Base-by-base conservation (phyloP, 2,329 filamentous ascomycete genomes). In the Ceratocystiopsis sp. region DNA sequence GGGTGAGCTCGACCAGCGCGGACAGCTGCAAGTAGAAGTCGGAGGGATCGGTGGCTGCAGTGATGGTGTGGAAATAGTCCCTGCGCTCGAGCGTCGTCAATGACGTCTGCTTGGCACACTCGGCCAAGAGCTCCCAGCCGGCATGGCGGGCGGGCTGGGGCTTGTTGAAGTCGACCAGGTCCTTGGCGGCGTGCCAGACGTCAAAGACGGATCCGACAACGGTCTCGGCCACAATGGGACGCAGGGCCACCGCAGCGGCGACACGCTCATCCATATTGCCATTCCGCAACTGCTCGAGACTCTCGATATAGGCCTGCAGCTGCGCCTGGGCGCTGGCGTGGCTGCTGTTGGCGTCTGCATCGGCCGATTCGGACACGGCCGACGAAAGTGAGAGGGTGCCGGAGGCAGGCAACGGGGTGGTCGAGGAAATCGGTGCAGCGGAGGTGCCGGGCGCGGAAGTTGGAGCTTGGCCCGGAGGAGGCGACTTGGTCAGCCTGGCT, bases 21-120 rank as follows among this genome's bases (percentile, higher is more conserved):
- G 67, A 66, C n/a, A 82, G 68, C 55, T 80, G 78, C 6, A 79
- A 59, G 53, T 77, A 68, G 49, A 80, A 80, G 54, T 82, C 78
- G 35, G 79, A 73, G 1, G 69, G 63, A 47, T 70, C 66, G 25
- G 68, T 68, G 11, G 66, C 60, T 8, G 66, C 65, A 13, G 73
- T 70, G 33, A 83, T 61, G 0, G 75, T 74, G 49, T 71, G 65
- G 51, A 80, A 83, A 52, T 75, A 80, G 49, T 77, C 73, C 49
- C 70, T 68, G 40, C 78, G 69, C 56, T 82, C 78, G 29, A 80
- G 65, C 49, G 78, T 74, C n/a, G 75, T 78, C 7, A 75, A 73
- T 7, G 69, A 66, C 6, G 66, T 59, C 53, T 80, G 71, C 52
- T 75, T 73, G 45, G 74, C 75, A 52, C 77, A 82, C 52, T 78